Conservation (phyloP, 805 yeast genomes). For the Wickerhamomyces subpelliculosus region DNA sequence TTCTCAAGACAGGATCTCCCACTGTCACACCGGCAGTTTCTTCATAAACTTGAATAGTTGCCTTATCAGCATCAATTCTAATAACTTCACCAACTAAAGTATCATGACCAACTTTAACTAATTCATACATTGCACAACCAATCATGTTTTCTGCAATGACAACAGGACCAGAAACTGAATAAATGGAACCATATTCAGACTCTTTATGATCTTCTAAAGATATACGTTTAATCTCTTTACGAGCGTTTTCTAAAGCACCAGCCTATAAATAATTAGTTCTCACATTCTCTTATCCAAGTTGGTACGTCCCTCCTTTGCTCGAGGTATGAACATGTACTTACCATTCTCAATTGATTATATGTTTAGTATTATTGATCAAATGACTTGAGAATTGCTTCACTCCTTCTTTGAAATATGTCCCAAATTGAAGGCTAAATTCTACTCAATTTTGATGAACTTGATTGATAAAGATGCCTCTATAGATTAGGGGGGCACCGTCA, state of each 20-base stretch:
- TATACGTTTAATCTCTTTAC: constrained; percentile 84
- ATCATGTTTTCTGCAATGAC: constrained; percentile 97
- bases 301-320: too few species aligned
- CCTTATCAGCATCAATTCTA: constrained; percentile 93
- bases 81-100: constrained; percentile 97
- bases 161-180: constrained; percentile 97
- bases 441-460: too few species aligned
- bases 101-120: constrained; percentile 97
- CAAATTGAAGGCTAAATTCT: too few species aligned
- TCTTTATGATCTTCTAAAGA: constrained; percentile 71
- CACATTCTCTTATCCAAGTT: too few species aligned
- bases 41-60: constrained; percentile 97
- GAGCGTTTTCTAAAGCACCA: constrained; percentile 95
- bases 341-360: too few species aligned
- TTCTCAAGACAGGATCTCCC: constrained; percentile 97
- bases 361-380: too few species aligned
- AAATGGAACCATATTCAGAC: constrained; percentile 79
- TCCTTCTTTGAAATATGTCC: too few species aligned
- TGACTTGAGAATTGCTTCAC: too few species aligned
- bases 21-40: constrained; percentile 99
- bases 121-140: constrained; percentile 99
- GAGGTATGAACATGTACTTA: too few species aligned
- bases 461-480: too few species aligned
- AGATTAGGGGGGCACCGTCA: too few species aligned
- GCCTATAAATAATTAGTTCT: constrained; percentile 41